Base-by-base conservation (phyloP, 495 filamentous ascomycete genomes). In the Xylaria cubensis region DNA sequence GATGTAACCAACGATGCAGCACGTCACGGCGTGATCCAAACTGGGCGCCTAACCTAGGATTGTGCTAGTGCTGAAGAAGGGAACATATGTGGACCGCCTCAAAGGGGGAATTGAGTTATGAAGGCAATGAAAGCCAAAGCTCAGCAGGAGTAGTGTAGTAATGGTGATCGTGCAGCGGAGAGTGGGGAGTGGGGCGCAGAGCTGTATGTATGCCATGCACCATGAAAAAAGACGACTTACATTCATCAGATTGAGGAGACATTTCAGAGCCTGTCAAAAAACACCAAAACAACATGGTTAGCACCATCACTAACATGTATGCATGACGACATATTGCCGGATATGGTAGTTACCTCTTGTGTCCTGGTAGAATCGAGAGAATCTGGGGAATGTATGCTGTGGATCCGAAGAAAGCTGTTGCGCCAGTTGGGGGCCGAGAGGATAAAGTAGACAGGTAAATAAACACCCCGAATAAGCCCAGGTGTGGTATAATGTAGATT, bases 321-420 rank as follows among this genome's bases (percentile, higher is more conserved):
- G 4, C 44, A 64, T 53, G 69, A 71, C 44, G 62, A 56, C 46
- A 56, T 46, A 64, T 56, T 44, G 32, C 69, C 69, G 48, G 61
- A 71, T 55, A 56, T 5, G 69, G 69, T 26, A 71, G 17, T 64
- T 64, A 71, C 69, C 69, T 29, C n/a, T 70, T 70, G 41, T 58
- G 69, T 71, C 59, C 29, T 50, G 69, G 65, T 67, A 46, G 59
- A 64, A 24, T 26, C 29, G 21, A 62, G 58, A 50, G 34, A 15
- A 50, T 55, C 29, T 44, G 26, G 46, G 39, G 21, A 53, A 34
- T 53, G 26, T 50, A 63, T 36, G 56, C 21, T 17, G 21, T 44
- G 39, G 6, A 26, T 42, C 21, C 4, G 32, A 55, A 3, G 29
- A 32, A n/a, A 44, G 53, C 10, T 32, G 26, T 34, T 1, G 41